Evolutionary conservation across 2,329 filamentous ascomycete species (phyloP).

Genomic region (Ascochyta viciae-villosae): DNA sequence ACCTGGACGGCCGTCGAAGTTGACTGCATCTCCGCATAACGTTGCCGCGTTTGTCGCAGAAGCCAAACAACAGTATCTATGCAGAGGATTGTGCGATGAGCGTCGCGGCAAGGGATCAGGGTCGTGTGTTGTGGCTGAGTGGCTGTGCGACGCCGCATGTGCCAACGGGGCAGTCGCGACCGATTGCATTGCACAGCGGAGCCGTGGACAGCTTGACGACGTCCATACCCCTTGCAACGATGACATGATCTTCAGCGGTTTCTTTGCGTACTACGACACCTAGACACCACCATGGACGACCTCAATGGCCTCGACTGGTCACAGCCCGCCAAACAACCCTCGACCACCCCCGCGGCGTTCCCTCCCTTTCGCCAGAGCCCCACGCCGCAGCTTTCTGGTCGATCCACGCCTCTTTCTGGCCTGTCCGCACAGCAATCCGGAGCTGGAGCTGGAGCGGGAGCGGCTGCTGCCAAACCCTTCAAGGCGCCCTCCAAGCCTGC

Average conservation of each 20-base stretch:
- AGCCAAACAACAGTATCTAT: not conserved
- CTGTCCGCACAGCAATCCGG: slow-evolving; percentile 48
- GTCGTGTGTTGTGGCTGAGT: slow-evolving; percentile 13
- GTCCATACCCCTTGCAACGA: slow-evolving; percentile 19
- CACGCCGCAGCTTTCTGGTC: slow-evolving; percentile 50
- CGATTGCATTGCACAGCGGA: slow-evolving; percentile 3
- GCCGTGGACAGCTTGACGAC: slow-evolving; percentile 6
- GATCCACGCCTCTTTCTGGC: slow-evolving; percentile 47
- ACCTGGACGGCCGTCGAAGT: not conserved
- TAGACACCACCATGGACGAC: slow-evolving; percentile 54
- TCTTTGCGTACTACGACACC: slow-evolving; percentile 7
- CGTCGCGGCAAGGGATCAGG: not conserved
- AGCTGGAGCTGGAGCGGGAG: slow-evolving; percentile 43
- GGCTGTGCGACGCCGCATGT: slow-evolving; percentile 13
- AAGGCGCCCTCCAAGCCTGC: slow-evolving; percentile 62
- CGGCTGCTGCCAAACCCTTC: slow-evolving; percentile 45
- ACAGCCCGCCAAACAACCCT: slow-evolving; percentile 37
- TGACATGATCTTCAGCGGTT: slow-evolving; percentile 30
- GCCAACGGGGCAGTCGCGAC: slow-evolving; percentile 10
- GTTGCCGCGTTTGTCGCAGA: not conserved
- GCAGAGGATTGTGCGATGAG: not conserved
- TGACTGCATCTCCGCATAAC: not conserved
- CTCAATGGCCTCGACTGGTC: slow-evolving; percentile 59
- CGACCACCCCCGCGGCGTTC: slow-evolving; percentile 39
- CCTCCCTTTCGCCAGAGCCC: slow-evolving; percentile 48